Evolutionary conservation across 495 filamentous ascomycete species (phyloP).

Genomic region (Penicillium desertorum): DNA sequence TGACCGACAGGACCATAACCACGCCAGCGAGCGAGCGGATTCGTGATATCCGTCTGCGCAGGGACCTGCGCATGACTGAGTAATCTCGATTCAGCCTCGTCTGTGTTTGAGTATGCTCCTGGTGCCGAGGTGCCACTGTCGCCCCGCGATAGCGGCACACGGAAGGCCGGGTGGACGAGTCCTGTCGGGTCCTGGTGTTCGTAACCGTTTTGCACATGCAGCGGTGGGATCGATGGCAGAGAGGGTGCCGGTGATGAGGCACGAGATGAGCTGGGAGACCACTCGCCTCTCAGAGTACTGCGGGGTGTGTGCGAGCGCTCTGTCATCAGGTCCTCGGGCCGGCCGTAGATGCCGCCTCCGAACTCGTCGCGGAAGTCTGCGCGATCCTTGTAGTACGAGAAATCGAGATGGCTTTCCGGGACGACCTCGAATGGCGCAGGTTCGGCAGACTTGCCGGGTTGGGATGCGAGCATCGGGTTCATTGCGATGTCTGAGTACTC

Average conservation of each 20-base stretch:
- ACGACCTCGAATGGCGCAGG: constrained; percentile 79
- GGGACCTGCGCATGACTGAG: constrained; percentile 45
- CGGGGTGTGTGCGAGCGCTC: constrained; percentile 67
- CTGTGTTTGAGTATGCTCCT: constrained; percentile 36
- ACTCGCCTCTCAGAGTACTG: constrained; percentile 46
- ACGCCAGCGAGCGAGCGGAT: constrained; percentile 47
- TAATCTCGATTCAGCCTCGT: constrained; percentile 49
- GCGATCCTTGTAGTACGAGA: constrained; percentile 85
- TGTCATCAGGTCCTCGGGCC: constrained; percentile 60
- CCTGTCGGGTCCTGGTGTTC: constrained; percentile 24
- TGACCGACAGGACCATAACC: constrained; percentile 51
- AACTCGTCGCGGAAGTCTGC: constrained; percentile 85
- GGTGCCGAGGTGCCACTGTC: constrained; percentile 25
- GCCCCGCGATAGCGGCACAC: constrained; percentile 31
- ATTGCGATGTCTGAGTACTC: constrained; percentile 74
- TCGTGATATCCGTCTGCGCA: constrained; percentile 24
- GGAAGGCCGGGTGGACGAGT: constrained; percentile 42
- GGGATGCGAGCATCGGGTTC: constrained; percentile 73
- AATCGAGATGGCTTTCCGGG: constrained; percentile 85
- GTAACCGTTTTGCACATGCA: constrained; percentile 33
- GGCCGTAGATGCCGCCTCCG: constrained; percentile 75
- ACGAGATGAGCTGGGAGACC: constrained; percentile 45
- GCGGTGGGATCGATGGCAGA: constrained; percentile 28
- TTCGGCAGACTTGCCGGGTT: constrained; percentile 63
- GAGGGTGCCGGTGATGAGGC: constrained; percentile 49